phyloP scores from a whole-genome alignment of 139 green algal genomes.

The Coelastrella sp. region DNA sequence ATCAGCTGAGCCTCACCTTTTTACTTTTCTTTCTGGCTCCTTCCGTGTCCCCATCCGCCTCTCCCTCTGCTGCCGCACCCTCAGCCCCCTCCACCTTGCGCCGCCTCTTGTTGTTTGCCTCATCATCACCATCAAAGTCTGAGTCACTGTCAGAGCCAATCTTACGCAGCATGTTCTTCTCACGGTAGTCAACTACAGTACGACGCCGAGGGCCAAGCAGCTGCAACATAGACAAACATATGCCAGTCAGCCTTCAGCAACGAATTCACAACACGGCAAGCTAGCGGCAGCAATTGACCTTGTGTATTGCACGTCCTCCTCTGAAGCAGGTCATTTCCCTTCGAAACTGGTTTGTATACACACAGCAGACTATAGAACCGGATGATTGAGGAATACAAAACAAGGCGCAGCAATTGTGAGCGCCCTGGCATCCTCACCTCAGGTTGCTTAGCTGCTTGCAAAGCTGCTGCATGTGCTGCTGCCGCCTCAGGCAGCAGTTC shows the following conservation, averaged over 20 bases:
- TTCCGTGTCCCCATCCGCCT: not conserved
- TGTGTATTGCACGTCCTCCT: too few relatives aligned
- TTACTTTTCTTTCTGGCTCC: constrained; percentile 2
- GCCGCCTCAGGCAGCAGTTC: constrained; percentile 76
- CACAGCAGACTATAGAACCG: too few relatives aligned
- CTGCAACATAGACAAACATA: constrained; percentile 40
- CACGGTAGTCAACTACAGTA: constrained; percentile 27
- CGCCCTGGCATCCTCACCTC: too few relatives aligned
- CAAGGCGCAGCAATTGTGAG: too few relatives aligned
- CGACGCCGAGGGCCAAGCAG: not conserved
- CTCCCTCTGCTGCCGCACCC: not conserved
- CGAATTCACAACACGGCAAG: too few relatives aligned
- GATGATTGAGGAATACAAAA: too few relatives aligned
- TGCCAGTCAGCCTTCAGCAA: too few relatives aligned
- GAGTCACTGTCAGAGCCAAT: not conserved
- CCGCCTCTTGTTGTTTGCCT: not conserved
- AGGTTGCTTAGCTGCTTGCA: constrained; percentile 34
- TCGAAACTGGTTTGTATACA: not conserved
- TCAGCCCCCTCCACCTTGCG: not conserved
- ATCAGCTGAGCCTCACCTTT: not conserved
- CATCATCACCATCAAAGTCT: not conserved
- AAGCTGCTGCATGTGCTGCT: constrained; percentile 45
- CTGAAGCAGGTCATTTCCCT: not conserved
- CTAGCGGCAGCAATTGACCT: too few relatives aligned
- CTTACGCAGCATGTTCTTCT: not conserved